Conservation (phyloP, 805 yeast genomes). For the Myxozyma neotropica region DNA sequence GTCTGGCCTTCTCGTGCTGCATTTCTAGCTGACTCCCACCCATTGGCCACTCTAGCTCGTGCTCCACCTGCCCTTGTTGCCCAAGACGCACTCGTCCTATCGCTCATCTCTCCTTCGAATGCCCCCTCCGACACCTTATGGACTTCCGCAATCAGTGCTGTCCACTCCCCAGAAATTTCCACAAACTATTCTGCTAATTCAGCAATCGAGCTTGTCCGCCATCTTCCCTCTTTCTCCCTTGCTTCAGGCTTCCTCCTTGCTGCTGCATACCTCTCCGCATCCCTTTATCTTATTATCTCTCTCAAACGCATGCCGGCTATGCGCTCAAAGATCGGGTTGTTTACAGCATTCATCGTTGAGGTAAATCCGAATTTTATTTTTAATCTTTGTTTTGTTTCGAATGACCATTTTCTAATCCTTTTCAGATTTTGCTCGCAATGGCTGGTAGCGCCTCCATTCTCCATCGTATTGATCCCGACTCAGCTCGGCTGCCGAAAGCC, state of each 20-base stretch:
- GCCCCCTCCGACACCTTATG: background rate
- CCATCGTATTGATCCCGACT: constrained; percentile 3
- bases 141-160: background rate
- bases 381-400: background rate
- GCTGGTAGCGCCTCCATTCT: constrained; percentile 24
- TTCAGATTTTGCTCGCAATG: constrained; percentile 20
- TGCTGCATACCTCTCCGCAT: constrained; percentile 37
- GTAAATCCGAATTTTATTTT: constrained; percentile 15
- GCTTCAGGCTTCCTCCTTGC: constrained; percentile 37
- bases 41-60: background rate
- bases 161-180: background rate
- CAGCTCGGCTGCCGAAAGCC: constrained; percentile 35
- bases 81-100: constrained; percentile 27
- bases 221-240: constrained; percentile 35
- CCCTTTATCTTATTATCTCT: constrained; percentile 43
- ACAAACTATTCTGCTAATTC: background rate
- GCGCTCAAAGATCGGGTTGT: constrained; percentile 50
- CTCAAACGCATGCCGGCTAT: constrained; percentile 47
- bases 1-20: constrained; percentile 6
- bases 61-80: background rate
- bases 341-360: constrained; percentile 49
- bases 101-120: background rate
- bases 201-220: constrained; percentile 20
- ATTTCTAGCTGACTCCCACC: background rate
- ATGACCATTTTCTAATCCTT: background rate